phyloP scores from a whole-genome alignment of 1,284 basidiomycete species.

The Phellopilus nigrolimitatus region DNA sequence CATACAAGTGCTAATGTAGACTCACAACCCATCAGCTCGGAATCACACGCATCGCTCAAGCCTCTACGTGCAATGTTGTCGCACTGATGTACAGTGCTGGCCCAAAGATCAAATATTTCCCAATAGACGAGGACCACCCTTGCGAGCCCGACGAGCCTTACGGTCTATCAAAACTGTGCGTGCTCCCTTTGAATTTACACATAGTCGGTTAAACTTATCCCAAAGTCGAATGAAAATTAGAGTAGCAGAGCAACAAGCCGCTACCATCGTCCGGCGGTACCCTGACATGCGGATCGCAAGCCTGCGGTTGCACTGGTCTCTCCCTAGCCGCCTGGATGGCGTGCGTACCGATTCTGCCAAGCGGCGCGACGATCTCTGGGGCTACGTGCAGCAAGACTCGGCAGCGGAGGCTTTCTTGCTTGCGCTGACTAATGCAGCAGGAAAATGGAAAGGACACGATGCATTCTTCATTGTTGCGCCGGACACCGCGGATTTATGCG shows the following conservation, averaged over 20 bases:
- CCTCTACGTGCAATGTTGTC: conserved; percentile 67
- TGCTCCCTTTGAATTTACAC: background rate
- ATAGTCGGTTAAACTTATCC: background rate
- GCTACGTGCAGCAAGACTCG: conserved; percentile 62
- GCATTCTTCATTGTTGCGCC: conserved; percentile 64
- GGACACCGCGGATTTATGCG: conserved; percentile 39
- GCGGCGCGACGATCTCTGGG: conserved; percentile 62
- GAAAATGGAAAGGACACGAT: conserved; percentile 56
- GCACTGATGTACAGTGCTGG: conserved; percentile 46
- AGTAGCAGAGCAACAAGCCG: conserved; percentile 62
- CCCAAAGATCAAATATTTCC: conserved; percentile 60
- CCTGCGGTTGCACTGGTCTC: conserved; percentile 59
- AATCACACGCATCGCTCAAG: conserved; percentile 62
- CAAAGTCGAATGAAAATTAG: too few species aligned
- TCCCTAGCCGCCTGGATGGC: conserved; percentile 40
- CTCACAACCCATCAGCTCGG: conserved; percentile 43
- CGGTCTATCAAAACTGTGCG: conserved; percentile 68
- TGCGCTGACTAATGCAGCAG: conserved; percentile 44
- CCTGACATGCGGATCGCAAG: conserved; percentile 60
- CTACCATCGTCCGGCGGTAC: conserved; percentile 58
- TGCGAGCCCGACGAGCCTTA: conserved; percentile 71
- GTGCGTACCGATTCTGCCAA: conserved; percentile 29
- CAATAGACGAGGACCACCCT: conserved; percentile 67
- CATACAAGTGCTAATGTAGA: background rate
- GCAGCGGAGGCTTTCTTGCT: conserved; percentile 60